Evolutionary conservation across 2,329 filamentous ascomycete species (phyloP), one percentile per base, ranked within the genome.

Genomic region (Diaporthe sp.): DNA sequence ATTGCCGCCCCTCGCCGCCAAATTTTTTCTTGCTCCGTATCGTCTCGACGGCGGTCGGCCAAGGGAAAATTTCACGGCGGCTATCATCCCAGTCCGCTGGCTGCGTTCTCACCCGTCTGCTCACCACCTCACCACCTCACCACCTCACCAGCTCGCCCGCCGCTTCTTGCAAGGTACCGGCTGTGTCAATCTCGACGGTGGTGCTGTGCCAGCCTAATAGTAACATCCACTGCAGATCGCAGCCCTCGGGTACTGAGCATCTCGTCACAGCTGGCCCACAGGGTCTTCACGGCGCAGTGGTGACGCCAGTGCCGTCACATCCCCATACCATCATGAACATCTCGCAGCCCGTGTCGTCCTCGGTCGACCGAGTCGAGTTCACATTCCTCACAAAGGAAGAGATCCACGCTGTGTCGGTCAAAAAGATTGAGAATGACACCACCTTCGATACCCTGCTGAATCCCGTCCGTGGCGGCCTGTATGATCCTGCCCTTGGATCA

Each of bases 391-490:
- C 94, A 28, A 89, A 92, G 71, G 89, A 93, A 76, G 96, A 99
- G 84, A 95, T 99, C 83, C 92, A 93, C 83, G 90, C 92, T 77
- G 92, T 98, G 80, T 99, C 97, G 12, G 97, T 98, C 79, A 97
- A 97, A 88, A 92, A 93, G 85, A 98, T 99, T 80, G 94, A 97
- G 82, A 98, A 97, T 86, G 93, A 95, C 71, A 94, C 91, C 79
- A 98, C 97, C n/a, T 97, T 98, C 84, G 97, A 98, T 85, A 95
- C 92, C 75, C 91, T 98, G 74, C 90, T 97, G 79, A 96, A 98
- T 80, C 96, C 96, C 10, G 91, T 97, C 13, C 94, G 95, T 19
- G 95, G 95, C 76, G 97, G 97, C 83, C 90, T 99, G 12, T 98
- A 99, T 82, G 97, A 98, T 84, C 91, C 94, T 74, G 96, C 96